Base-by-base conservation (phyloP, 140 eudicot genomes). In the Stevia rebaudiana region DNA sequence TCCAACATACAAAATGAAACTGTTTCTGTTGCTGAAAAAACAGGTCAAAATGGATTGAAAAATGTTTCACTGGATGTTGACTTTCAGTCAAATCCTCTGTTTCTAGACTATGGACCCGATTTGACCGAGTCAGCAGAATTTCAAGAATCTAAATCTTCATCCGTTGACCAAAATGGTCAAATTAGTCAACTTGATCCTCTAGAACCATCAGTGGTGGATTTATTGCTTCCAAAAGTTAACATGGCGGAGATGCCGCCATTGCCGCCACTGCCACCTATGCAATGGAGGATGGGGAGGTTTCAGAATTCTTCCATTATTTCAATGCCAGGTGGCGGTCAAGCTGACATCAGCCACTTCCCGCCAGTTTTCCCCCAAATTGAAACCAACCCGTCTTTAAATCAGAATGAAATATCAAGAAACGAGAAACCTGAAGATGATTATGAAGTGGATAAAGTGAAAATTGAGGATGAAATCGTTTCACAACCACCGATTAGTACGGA, bases 251-350 rank as follows among this genome's bases (percentile, higher is more conserved):
- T 82, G 86, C 96, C 99, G 46, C 95, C 99, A 46, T 71, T 92
- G 78, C 99, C 99, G 41, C 97, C 98, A 61, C 84, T 92, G 75
- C 99, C 97, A 70, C 99, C 99, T 30, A 83, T 83, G 72, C 95
- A 92, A 56, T 92, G 99, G 99, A 80, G 89, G 75, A 78, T 85
- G 64, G 94, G 97, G 21, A 85, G 68, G 70, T 56, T 70, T 61
- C 90, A 59, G 28, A 79, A 81, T 43, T 28, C 81, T 56, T 72
- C 70, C 6, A 36, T 61, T 18, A 53, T 65, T 61, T 61, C 77
- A 18, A 76, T 11, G 60, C 72, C 81, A 37, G 84, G 57, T n/a
- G 47, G 46, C 13, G 68, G 15, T 28, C 78, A 35, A 64, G 41
- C 52, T 41, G 67, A 40, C 49, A 3, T 31, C 13, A 42, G 49